Base-by-base conservation (phyloP, 2,329 filamentous ascomycete genomes). In the Teratosphaeria pseudoeucalypti region DNA sequence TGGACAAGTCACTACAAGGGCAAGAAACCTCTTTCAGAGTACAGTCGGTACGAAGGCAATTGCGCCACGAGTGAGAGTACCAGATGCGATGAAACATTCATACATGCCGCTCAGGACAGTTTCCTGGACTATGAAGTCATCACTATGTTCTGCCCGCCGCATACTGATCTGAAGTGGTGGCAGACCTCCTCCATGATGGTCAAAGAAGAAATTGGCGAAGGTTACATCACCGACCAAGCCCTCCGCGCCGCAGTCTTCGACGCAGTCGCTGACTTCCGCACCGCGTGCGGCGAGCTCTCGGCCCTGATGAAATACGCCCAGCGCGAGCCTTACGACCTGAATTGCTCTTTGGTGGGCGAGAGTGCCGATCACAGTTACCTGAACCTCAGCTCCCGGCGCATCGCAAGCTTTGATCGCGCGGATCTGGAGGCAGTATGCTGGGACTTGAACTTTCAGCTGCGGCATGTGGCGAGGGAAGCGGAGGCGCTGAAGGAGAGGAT, bases 131-230 rank as follows among this genome's bases (percentile, higher is more conserved):
- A 16, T 47, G 14, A 47, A n/a, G 14, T 12, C 43, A 16, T 47
- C 4, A n/a, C 53, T 32, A 37, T 34, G 27, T 52, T 26, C 6
- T 12, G 9, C 39, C 34, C 53, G 19, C 54, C 57, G 29, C 27
- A n/a, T 53, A 32, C 32, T 29, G 37, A 59, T 23, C 29, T 59
- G n/a, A 39, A 26, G 39, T 56, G 58, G 58, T 59, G 58, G 58
- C 23, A 56, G n/a, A n/a, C n/a, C 19, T 49, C 43, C 16, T 6
- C 16, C n/a, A 9, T n/a, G 16, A 19, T 23, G 11, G 32, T 12
- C 10, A 16, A 27, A n/a, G 32, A 16, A 6, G 29, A 37, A 23
- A 7, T 59, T 10, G 2, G 16, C 26, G n/a, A 26, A 4, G 37
- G 9, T 12, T 32, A 54, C 27, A 56, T 56, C 39, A 52, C 58